A percentile compares a stretch with the other conserved stretches of the same genome.
Conservation (phyloP, 352 stramenopile species). For the Phytophthora fragariaefolia region DNA sequence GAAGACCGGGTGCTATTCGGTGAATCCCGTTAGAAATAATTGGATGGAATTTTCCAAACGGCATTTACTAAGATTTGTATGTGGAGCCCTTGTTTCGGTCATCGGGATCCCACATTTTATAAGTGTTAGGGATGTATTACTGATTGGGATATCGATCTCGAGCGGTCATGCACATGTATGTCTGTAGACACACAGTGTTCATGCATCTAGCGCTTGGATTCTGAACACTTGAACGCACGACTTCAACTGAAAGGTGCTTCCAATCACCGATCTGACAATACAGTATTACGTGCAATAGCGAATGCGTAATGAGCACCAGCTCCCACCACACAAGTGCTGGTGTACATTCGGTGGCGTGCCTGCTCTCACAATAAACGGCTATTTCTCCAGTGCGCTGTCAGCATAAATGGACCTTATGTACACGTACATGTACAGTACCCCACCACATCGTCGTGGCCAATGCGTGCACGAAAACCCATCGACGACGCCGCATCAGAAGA, state of each 20-base stretch:
- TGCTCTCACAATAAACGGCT: too few species aligned
- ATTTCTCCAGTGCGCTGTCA: conserved; percentile 23
- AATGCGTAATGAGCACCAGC: not conserved
- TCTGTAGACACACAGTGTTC: conserved; percentile 32
- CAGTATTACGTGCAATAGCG: not conserved
- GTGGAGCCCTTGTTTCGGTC: too few species aligned
- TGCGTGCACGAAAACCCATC: conserved; percentile 12
- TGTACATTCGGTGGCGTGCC: conserved; percentile 5
- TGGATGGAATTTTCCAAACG: too few species aligned
- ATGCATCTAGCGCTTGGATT: conserved; percentile 17
- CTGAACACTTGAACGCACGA: conserved; percentile 31
- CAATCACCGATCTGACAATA: conserved; percentile 31
- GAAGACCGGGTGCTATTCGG: too few species aligned
- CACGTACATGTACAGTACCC: not conserved
- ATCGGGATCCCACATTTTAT: too few species aligned
- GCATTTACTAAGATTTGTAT: too few species aligned
- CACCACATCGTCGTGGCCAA: conserved; percentile 17
- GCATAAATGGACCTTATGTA: not conserved
- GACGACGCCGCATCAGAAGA: conserved; percentile 27
- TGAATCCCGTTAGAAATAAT: too few species aligned
- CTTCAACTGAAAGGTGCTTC: conserved; percentile 31
- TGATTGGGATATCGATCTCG: too few species aligned
- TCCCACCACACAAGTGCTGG: not conserved
- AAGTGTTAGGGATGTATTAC: too few species aligned
- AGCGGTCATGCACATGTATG: too few species aligned